Conservation (phyloP, 129 eudicot species). For the Flaveria robusta region DNA sequence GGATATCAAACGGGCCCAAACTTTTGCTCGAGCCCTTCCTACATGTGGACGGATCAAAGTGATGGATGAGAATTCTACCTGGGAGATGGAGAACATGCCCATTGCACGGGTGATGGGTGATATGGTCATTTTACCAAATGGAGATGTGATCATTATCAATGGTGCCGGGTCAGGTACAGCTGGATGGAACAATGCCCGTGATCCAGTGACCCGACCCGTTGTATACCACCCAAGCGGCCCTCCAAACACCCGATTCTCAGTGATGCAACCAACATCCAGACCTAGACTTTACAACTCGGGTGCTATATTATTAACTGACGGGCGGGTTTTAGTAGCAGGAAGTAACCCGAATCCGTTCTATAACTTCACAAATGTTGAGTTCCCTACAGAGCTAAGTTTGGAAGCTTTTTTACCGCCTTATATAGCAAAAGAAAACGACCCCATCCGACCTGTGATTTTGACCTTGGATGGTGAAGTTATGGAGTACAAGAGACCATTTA, state of each 20-base stretch:
- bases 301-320: constrained; percentile 61
- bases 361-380: constrained; percentile 60
- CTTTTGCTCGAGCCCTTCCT: constrained; percentile 40
- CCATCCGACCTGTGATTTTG: constrained; percentile 48
- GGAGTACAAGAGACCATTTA: constrained; percentile 39
- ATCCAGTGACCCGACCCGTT: constrained; percentile 63
- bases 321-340: constrained; percentile 72
- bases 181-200: constrained; percentile 67
- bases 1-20: constrained; percentile 19
- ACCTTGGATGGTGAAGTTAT: constrained; percentile 30
- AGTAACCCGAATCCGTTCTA: constrained; percentile 74
- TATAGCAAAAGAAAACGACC: constrained; percentile 43
- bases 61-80: constrained; percentile 39
- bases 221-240: constrained; percentile 47
- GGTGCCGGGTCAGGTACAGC: constrained; percentile 75
- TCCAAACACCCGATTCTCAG: constrained; percentile 38
- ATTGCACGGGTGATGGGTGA: constrained; percentile 80
- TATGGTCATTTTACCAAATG: constrained; percentile 70
- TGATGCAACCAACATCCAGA: constrained; percentile 48
- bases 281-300: constrained; percentile 75
- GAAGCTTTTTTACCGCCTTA: constrained; percentile 81
- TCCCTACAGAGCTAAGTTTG: constrained; percentile 70
- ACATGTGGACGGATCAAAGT: constrained; percentile 59
- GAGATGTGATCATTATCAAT: constrained; percentile 60
- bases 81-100: constrained; percentile 78